Base-by-base conservation (phyloP, 306 rosid genomes). In the Lathyrus oleraceus region DNA sequence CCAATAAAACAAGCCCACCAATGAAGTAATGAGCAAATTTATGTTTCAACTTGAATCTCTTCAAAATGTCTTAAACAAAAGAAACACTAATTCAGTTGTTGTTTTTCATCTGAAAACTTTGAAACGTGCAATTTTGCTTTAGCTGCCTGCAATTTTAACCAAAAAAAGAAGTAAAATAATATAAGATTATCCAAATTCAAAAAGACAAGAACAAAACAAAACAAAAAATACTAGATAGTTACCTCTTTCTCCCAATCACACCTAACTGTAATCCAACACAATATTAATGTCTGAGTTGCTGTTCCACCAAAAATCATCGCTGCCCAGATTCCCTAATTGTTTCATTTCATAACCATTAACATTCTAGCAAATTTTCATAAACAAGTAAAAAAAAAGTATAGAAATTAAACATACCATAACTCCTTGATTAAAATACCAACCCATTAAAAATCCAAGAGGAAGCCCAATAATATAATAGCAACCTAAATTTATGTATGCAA, bases 231-330 rank as follows among this genome's bases (percentile, higher is more conserved):
- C 3, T 38, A 57, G 8, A 0, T 59, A 8, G 0, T 48, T 76
- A 88, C 95, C 90, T 91, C 95, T 67, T 48, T 82, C 2, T 91
- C 87, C 97, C 97, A 91, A 27, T 91, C 86, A 21, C 97, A 91
- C n/a, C 85, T 69, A 5, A 76, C 47, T 40, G 92, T 84, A 61
- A 86, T 78, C 23, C 78, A 7, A 75, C 61, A 30, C 69, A 91
- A 78, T 48, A 91, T 51, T 63, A 88, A 61, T 4, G 97, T 91
- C 30, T 91, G 97, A 40, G 81, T 63, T 28, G 90, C 97, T 8
- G 95, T 91, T 66, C 97, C 97, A 35, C 97, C 97, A 59, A 87
- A 87, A 12, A 91, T 88, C 97, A 91, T 91, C 67, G 95, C 95
- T 0, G 84, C 95, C 97, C 97, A 91, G 6, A 91, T 88, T 67